Base-by-base conservation (phyloP, 2,329 filamentous ascomycete genomes). In the Xylariaceae sp. region DNA sequence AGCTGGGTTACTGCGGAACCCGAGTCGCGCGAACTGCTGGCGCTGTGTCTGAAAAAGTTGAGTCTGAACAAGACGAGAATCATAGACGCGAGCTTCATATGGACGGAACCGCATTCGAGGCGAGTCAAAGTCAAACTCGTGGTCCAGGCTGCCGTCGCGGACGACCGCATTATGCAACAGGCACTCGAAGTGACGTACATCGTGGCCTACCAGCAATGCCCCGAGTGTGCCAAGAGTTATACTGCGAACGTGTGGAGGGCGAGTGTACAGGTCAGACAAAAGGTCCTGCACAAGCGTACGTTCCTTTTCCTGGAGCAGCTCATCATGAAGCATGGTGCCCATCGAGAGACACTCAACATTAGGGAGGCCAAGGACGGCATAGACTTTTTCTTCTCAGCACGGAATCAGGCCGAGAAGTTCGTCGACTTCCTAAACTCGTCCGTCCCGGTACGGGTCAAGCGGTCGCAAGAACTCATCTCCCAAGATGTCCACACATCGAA, bases 241-340 rank as follows among this genome's bases (percentile, higher is more conserved):
- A 97, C 93, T 17, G 88, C 89, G 61, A 95, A 97, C 69, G 90
- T 90, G 39, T 98, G 91, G 91, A 76, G 89, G 54, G 91, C 93
- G 1, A 83, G 81, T 45, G 90, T 97, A 7, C 94, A 98, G 70
- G 89, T 98, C 42, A 83, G 93, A 49, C 93, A 98, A 64, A 96
- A 97, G 70, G 93, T 98, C 30, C 81, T 87, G 4, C 93, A 98
- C 71, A 98, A 97, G 79, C 77, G 93, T 56, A 79, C 76, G 1
- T 79, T 79, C 53, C 56, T 79, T 34, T 76, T 73, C 61, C 81
- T 97, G 28, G 93, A 97, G 66, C 91, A 98, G 72, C 76, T 97
- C 42, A 95, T 98, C 55, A 74, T 98, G 55, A 97, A 96, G 73
- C 89, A 97, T 64, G 79, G 80, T 42, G 93, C 91, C 3, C 90